Evolutionary conservation across 108 stramenopile species (phyloP), one percentile per base, ranked within the genome.

Genomic region (Conticribra weissflogii): DNA sequence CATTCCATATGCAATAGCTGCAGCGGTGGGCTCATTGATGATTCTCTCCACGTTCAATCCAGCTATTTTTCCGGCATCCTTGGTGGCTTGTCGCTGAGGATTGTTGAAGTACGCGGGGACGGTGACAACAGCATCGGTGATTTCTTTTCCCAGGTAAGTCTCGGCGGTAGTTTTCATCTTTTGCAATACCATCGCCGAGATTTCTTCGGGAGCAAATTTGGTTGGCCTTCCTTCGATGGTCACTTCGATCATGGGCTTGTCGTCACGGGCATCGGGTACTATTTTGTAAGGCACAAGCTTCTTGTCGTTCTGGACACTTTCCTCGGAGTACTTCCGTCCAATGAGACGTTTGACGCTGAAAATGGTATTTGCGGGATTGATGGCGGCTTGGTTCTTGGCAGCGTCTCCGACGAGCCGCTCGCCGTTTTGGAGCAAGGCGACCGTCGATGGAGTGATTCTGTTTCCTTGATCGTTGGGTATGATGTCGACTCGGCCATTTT

Each of bases 311-410:
- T 99, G 97, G 56, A 99, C 97, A 14, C 94, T 86, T 74, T 94
- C 93, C 69, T 98, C 97, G 50, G 60, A 80, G 83, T 88, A 97
- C 30, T 97, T 91, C 16, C 98, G 90, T 62, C 98, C 98, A 64
- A 99, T 99, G 51, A 99, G 73, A 52, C 98, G 96, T 90, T 99
- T 99, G 60, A 98, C 98, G 69, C 98, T 97, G 76, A 98, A 99
- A 66, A 99, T 86, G 31, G 98, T 99, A 74, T 96, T 96, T 78
- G 87, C 86, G 31, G 98, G 98, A 84, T 98, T 98, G 73, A 93
- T 89, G 32, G 97, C 94, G 69, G 97, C 97, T 87, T 98, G 96
- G 73, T 98, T 98, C 93, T 97, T 98, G 63, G 98, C 98, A 49
- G 98, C 96, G 71, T 98, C 97, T 44, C 98, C 98, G 29, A 98